Evolutionary conservation across 2,329 filamentous ascomycete species (phyloP).

Genomic region (Paecilomyces sp.): DNA sequence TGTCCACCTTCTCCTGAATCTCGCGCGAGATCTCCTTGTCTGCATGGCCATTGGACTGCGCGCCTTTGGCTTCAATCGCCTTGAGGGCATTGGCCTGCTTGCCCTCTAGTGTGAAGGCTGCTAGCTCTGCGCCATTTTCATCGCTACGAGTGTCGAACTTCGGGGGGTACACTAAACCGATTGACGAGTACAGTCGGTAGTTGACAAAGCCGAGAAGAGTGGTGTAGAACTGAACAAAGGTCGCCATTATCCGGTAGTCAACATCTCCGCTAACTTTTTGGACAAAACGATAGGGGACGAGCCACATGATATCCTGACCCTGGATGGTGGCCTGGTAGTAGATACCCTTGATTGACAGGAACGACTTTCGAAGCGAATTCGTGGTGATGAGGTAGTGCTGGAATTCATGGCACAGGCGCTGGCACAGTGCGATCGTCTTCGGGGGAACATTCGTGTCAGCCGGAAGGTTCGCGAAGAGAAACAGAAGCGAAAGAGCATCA

Average conservation of each 20-base stretch:
- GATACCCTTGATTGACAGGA: conserved; percentile 97
- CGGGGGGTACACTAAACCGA: conserved; percentile 90
- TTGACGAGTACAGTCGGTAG: conserved; percentile 83
- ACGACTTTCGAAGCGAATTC: conserved; percentile 87
- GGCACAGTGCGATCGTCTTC: conserved; percentile 93
- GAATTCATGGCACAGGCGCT: conserved; percentile 89
- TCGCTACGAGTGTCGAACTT: conserved; percentile 86
- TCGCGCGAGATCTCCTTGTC: conserved; percentile 59
- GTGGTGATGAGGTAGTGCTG: conserved; percentile 95
- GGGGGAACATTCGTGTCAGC: conserved; percentile 82
- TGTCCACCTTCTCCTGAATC: conserved; percentile 61
- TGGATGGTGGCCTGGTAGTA: conserved; percentile 98
- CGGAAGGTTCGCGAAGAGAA: conserved; percentile 93
- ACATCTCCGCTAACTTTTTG: conserved; percentile 89
- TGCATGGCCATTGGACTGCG: conserved; percentile 40
- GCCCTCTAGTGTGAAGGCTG: conserved; percentile 83
- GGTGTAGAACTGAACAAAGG: conserved; percentile 98
- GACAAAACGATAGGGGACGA: conserved; percentile 97
- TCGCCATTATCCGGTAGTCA: conserved; percentile 98
- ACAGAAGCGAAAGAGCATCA: conserved; percentile 93
- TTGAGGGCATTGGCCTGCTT: conserved; percentile 48
- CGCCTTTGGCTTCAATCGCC: conserved; percentile 39
- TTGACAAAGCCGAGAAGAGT: conserved; percentile 94
- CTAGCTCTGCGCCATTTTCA: conserved; percentile 81
- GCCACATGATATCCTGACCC: conserved; percentile 93